Evolutionary conservation across 148 eudicot species (phyloP), one percentile per base, ranked within the genome.

Genomic region (Chenopodium album): DNA sequence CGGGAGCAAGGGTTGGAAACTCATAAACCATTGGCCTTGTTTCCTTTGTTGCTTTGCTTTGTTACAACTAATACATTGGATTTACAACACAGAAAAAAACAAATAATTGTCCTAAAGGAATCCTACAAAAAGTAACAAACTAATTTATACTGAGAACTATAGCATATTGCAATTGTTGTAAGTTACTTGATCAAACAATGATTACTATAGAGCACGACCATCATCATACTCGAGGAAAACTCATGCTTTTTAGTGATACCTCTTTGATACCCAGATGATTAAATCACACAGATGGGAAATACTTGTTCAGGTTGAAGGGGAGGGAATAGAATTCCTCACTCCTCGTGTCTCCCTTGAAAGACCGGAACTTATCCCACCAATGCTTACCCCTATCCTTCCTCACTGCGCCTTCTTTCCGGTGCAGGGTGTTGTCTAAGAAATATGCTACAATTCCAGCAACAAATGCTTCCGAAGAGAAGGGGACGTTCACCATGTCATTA

Each of bases 311-410:
- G 80, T 92, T 90, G 82, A 95, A 95, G 76, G 98, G 98, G 31
- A 95, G 90, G 3, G 98, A 92, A 77, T 95, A 95, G 84, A 95
- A 95, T 79, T 95, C 98, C 76, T 95, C 98, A 37, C 94, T 95
- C 79, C 98, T 89, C 4, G 90, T 72, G 73, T 95, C 98, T 1
- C 90, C 87, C 80, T 89, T 87, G 87, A 83, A 95, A 1, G 92
- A 86, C 23, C 86, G 77, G 89, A 95, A 95, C 83, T 95, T 95
- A 87, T 92, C 98, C 98, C 98, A 95, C 98, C 98, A 95, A 23
- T 91, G 97, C 79, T 93, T 92, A 20, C 98, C 98, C 83, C 97
- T 84, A 76, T 95, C 98, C 83, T 91, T 92, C 78, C 94, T 90
- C 66, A 88, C 78, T 8, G 86, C 32, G 32, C 82, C 26, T 8